Conservation (phyloP, 257 asterid species). For the Nemophila menziesii region DNA sequence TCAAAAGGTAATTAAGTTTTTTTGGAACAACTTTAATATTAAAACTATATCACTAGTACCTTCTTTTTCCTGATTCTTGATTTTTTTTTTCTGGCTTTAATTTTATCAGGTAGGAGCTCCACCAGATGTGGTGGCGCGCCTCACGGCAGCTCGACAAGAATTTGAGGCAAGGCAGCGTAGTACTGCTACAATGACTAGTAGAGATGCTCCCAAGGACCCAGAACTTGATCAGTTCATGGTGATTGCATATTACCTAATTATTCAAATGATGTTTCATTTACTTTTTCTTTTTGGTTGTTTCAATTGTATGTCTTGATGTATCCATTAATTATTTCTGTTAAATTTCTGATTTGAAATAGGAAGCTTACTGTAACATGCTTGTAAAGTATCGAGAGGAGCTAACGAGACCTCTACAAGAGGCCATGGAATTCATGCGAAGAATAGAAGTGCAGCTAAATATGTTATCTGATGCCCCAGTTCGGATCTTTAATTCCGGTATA, state of each 20-base stretch:
- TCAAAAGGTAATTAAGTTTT: conserved; percentile 47
- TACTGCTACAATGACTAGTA: conserved; percentile 20
- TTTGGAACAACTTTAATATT: background rate
- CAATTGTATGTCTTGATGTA: background rate
- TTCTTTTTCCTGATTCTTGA: background rate
- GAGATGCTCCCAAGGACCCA: conserved; percentile 64
- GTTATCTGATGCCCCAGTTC: conserved; percentile 43
- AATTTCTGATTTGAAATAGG: conserved; percentile 24
- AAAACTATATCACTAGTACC: background rate
- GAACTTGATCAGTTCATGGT: conserved; percentile 98
- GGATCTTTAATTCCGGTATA: conserved; percentile 49
- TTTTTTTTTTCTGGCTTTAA: background rate
- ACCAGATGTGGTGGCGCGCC: conserved; percentile 70
- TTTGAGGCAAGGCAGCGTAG: conserved; percentile 50
- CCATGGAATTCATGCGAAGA: conserved; percentile 90
- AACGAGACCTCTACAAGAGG: conserved; percentile 74
- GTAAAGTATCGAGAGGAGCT: conserved; percentile 80
- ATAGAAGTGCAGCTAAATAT: conserved; percentile 70
- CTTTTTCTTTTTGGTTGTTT: background rate
- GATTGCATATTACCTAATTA: background rate
- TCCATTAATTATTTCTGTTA: background rate
- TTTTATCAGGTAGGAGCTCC: conserved; percentile 89
- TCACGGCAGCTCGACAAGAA: conserved; percentile 58
- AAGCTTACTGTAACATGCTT: conserved; percentile 85
- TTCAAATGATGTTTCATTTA: background rate